Evolutionary conservation across 129 eudicot species (phyloP), one percentile per base, ranked within the genome.

Genomic region (Solidago caesia): DNA sequence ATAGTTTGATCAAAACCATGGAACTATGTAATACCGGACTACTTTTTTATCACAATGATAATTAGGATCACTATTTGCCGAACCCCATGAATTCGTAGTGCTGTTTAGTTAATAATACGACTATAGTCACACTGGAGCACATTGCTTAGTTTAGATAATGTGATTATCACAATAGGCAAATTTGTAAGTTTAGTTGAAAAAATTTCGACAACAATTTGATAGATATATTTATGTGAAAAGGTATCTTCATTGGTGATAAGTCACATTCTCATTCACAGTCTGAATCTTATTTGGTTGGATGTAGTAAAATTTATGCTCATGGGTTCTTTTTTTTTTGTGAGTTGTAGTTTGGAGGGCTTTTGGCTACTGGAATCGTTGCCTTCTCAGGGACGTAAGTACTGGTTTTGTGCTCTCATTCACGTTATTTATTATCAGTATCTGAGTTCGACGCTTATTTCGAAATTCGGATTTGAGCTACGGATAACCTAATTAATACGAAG

Each of bases 311-410:
- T 14, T 13, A 44, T 27, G 68, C 67, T 76, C 61, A 77, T 77
- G 14, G 7, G 57, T 67, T 63, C 46, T 0, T 42, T 43, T 69
- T 44, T 57, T 16, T 3, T 42, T 81, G 82, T 84, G 47, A 49
- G 45, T 25, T 78, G 83, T 77, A 90, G 96, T 90, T 83, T 81
- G 98, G 98, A 71, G 96, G 96, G 67, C 94, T 89, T 78, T 72
- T 92, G 79, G 81, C 96, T 59, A 72, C 90, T 59, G 98, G 98
- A 55, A 89, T 92, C 29, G 21, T 92, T 29, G 96, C 87, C 27
- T 92, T 92, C 82, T 92, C 96, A 0, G 98, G 98, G 67, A 89
- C 98, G 98, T 92, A 84, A 89, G 98, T 87, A 55, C 71, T 75
- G 15, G 2, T 84, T 68, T 70, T 76, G 14, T 49, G 13, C 56